A percentile compares a stretch with the other conserved stretches of the same genome.
Conservation (phyloP, 768 basidiomycete genomes). For the Asterophora lycoperdoides region DNA sequence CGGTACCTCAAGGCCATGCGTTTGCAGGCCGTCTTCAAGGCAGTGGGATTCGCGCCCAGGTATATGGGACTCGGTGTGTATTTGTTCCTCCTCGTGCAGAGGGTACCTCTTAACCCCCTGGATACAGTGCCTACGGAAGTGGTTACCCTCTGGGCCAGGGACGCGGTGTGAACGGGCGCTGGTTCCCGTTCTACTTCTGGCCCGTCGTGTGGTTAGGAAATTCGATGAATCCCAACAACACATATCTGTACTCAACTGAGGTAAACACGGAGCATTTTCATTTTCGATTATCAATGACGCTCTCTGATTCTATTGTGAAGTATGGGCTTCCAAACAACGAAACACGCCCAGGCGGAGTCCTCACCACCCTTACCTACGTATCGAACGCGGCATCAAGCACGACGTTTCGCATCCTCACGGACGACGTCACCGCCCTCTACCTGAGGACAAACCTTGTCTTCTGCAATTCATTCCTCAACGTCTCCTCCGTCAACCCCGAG, state of each 20-base stretch:
- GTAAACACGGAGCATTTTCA: not conserved
- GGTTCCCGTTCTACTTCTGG: slow-evolving; percentile 16
- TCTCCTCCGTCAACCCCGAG: not conserved
- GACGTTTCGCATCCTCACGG: slow-evolving; percentile 12
- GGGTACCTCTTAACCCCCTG: not conserved
- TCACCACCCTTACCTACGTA: slow-evolving; percentile 2
- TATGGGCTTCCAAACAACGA: slow-evolving; percentile 10
- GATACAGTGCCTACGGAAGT: slow-evolving; percentile 9
- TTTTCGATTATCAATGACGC: not conserved
- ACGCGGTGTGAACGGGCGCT: slow-evolving; percentile 7
- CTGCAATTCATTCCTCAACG: not conserved
- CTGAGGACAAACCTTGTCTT: not conserved
- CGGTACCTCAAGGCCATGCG: not conserved
- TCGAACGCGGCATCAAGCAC: not conserved
- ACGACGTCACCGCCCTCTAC: not conserved
- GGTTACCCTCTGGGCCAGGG: slow-evolving; percentile 8
- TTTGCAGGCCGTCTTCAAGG: slow-evolving; percentile 12
- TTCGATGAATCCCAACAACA: not conserved
- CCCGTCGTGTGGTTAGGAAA: slow-evolving; percentile 5
- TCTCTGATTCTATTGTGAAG: not conserved
- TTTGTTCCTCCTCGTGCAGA: not conserved
- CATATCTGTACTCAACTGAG: slow-evolving; percentile 8
- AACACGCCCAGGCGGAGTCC: slow-evolving; percentile 10
- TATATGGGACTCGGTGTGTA: slow-evolving; percentile 8
- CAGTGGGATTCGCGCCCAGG: slow-evolving; percentile 2